Percentiles rank a stretch among this genome's conserved stretches.
Evolutionary conservation across 306 rosid genomes (phyloP).

Genomic region (Fagus crenata): DNA sequence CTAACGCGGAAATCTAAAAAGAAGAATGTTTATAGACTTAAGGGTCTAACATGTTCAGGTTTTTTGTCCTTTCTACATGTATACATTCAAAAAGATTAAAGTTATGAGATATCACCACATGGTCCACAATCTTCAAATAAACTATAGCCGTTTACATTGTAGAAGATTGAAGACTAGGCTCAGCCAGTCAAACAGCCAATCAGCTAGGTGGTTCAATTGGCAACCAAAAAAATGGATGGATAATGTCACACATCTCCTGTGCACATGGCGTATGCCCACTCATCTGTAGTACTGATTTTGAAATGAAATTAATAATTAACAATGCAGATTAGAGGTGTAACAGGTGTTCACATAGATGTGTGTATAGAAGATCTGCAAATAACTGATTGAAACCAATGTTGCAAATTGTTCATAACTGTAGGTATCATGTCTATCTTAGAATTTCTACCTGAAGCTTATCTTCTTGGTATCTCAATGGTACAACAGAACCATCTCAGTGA

Average conservation of each 20-base stretch:
- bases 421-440: background rate
- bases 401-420: background rate
- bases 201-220: background rate
- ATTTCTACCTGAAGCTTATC: background rate
- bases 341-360: too few relatives aligned
- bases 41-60: conserved; percentile 15
- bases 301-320: too few relatives aligned
- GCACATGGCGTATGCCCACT: too few relatives aligned
- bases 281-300: too few relatives aligned
- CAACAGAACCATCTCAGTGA: background rate
- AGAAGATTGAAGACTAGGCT: conserved; percentile 3
- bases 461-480: background rate
- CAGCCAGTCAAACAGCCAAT: background rate
- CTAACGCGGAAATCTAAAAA: conserved; percentile 14
- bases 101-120: conserved; percentile 17
- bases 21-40: background rate
- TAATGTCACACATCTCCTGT: too few relatives aligned
- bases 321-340: too few relatives aligned
- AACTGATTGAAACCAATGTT: background rate
- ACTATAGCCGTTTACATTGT: conserved; percentile 4
- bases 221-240: background rate
- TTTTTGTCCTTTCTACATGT: conserved; percentile 29
- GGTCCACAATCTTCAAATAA: conserved; percentile 16
- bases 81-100: conserved; percentile 18
- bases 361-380: too few relatives aligned